Evolutionary conservation across 2,329 filamentous ascomycete species (phyloP).

Genomic region (Elsinoe necatrix): DNA sequence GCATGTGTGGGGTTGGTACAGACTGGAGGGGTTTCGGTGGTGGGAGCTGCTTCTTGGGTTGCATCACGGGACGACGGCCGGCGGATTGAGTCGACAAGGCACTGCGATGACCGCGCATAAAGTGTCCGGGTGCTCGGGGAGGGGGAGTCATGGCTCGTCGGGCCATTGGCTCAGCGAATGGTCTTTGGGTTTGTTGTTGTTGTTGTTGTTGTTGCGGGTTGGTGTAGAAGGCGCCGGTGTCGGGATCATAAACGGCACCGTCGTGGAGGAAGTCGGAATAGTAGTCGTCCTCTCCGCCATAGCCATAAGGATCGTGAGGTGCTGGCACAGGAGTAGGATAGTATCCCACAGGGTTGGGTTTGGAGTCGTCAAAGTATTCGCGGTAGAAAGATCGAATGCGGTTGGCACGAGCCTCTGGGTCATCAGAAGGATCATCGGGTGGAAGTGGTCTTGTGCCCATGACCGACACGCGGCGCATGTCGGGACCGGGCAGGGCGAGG

Average conservation of each 20-base stretch:
- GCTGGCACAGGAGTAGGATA: slow-evolving; percentile 22
- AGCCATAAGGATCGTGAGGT: slow-evolving; percentile 26
- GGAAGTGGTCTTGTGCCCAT: slow-evolving; percentile 74
- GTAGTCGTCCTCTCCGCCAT: slow-evolving; percentile 66
- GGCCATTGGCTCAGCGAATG: slow-evolving; percentile 75
- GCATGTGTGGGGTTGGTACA: slow-evolving; percentile 75
- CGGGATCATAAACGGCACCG: slow-evolving; percentile 46
- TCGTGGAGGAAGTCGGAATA: slow-evolving; percentile 62
- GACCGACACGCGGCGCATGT: slow-evolving; percentile 44
- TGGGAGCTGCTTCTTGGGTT: slow-evolving; percentile 52
- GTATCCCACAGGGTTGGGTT: slow-evolving; percentile 35
- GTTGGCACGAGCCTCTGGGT: slow-evolving; percentile 89
- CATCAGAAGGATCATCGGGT: slow-evolving; percentile 76
- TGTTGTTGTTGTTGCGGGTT: slow-evolving; percentile 26
- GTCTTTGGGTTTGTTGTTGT: slow-evolving; percentile 27
- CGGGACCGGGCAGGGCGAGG: slow-evolving; percentile 20
- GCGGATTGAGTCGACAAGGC: slow-evolving; percentile 39
- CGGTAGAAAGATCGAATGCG: slow-evolving; percentile 98
- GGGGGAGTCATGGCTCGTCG: slow-evolving; percentile 95
- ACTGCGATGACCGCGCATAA: slow-evolving; percentile 38
- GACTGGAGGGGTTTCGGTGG: slow-evolving; percentile 66
- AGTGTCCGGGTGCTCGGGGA: slow-evolving; percentile 54
- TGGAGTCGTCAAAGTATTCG: slow-evolving; percentile 92
- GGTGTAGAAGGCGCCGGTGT: slow-evolving; percentile 56
- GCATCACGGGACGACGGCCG: slow-evolving; percentile 29